These are phyloP conservation scores for Simmondsia chinensis DNA, from an alignment of 148 eudicot species.

Conservation along the genomic window DNA sequence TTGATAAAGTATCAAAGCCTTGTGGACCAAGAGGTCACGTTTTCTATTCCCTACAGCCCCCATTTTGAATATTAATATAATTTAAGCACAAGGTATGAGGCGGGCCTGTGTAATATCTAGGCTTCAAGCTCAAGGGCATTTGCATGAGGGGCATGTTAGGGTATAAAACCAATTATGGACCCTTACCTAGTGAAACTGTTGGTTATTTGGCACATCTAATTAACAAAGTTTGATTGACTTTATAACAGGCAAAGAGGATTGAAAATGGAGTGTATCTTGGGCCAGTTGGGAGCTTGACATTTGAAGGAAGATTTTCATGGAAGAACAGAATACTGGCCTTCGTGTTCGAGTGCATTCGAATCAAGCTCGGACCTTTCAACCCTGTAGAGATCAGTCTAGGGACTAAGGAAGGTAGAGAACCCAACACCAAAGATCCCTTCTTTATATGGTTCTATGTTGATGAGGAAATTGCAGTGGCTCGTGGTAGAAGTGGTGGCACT, in stretches of 20 bases:
- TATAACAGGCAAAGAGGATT: conserved; percentile 77
- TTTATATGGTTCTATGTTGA: conserved; percentile 90
- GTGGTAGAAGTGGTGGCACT: conserved; percentile 90
- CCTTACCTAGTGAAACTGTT: too few relatives aligned
- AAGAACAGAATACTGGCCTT: conserved; percentile 82
- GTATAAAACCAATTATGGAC: too few relatives aligned
- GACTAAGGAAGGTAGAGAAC: conserved; percentile 59
- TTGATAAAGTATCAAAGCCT: too few relatives aligned
- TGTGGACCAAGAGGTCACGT: too few relatives aligned
- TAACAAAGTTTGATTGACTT: too few relatives aligned
- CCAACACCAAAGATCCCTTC: conserved; percentile 71
- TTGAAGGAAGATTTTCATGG: conserved; percentile 90
- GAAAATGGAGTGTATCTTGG: conserved; percentile 93
- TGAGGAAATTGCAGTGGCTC: conserved; percentile 93
- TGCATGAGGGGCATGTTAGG: too few relatives aligned
- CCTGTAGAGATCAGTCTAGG: conserved; percentile 62
- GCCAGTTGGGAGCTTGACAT: conserved; percentile 58
- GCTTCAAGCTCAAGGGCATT: too few relatives aligned
- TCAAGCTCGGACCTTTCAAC: conserved; percentile 72
- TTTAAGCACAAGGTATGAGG: too few relatives aligned
- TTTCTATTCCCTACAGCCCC: too few relatives aligned
- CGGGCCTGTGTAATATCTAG: too few relatives aligned
- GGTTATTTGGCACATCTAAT: too few relatives aligned
- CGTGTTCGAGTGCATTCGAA: conserved; percentile 58
- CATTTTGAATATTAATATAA: too few relatives aligned